A percentile compares a stretch with the other conserved stretches of the same genome.
phyloP scores from a whole-genome alignment of 2,329 filamentous ascomycete genomes.

The Fusarium kyushuense region DNA sequence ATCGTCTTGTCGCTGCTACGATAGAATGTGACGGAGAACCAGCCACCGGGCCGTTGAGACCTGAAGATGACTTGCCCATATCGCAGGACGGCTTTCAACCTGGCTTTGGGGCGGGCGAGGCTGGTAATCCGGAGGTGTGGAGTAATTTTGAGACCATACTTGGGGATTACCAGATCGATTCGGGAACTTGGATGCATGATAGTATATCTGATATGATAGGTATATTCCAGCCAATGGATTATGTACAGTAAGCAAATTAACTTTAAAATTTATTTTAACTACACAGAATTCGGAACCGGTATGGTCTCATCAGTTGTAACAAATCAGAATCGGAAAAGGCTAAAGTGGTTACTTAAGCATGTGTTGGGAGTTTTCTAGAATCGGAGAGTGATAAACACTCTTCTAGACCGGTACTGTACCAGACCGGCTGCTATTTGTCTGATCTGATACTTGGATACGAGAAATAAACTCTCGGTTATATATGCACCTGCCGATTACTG shows the following conservation, averaged over 20 bases:
- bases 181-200: conserved; percentile 7
- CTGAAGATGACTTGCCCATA: neutral
- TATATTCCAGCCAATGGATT: neutral
- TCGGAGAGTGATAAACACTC: too few species aligned
- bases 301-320: neutral
- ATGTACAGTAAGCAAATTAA: too few species aligned
- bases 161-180: conserved; percentile 3
- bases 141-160: neutral
- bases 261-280: neutral
- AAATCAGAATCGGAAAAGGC: neutral
- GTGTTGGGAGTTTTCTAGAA: too few species aligned
- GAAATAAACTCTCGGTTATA: neutral
- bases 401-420: neutral
- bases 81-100: neutral
- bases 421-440: neutral
- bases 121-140: neutral
- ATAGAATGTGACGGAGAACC: neutral
- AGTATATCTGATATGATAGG: neutral
- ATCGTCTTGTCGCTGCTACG: conserved; percentile 5
- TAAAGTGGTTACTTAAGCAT: too few species aligned
- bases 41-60: accelerated
- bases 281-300: neutral
- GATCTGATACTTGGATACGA: neutral
- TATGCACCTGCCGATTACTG: neutral
- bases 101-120: neutral